Conservation (phyloP, 441 rosid species). For the Arabidopsis lyrata region DNA sequence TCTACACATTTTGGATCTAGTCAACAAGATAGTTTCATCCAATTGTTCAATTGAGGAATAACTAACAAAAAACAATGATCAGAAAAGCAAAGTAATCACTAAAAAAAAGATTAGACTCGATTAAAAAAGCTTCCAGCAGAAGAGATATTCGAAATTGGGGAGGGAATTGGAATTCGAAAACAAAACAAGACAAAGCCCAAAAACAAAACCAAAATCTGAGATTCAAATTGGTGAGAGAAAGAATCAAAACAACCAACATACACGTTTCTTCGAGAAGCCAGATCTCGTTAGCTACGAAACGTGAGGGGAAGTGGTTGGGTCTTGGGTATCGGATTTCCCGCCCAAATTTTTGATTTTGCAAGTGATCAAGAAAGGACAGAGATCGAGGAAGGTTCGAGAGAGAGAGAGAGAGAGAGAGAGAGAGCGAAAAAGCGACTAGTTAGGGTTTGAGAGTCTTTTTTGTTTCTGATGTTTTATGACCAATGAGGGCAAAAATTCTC, state of each 20-base stretch:
- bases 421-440: conserved; percentile 14
- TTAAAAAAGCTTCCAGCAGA: conserved; percentile 17
- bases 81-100: conserved; percentile 6
- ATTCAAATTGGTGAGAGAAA: background rate
- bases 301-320: background rate
- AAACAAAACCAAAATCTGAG: conserved; percentile 7
- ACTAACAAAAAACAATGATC: background rate
- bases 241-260: conserved; percentile 22
- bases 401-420: conserved; percentile 27
- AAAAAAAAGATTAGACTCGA: conserved; percentile 1
- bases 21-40: conserved; percentile 35
- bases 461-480: background rate
- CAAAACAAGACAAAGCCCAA: background rate
- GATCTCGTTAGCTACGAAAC: conserved; percentile 38
- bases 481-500: conserved; percentile 19
- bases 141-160: background rate
- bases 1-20: conserved; percentile 30
- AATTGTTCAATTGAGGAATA: background rate
- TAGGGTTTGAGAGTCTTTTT: conserved; percentile 45
- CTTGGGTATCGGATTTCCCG: conserved; percentile 39
- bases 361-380: conserved; percentile 33
- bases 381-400: conserved; percentile 41
- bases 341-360: conserved; percentile 35
- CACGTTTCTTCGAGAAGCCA: conserved; percentile 20
- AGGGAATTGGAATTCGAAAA: background rate